Base-by-base conservation (phyloP, 106 monocot genomes). In the Dendrobium nobile region DNA sequence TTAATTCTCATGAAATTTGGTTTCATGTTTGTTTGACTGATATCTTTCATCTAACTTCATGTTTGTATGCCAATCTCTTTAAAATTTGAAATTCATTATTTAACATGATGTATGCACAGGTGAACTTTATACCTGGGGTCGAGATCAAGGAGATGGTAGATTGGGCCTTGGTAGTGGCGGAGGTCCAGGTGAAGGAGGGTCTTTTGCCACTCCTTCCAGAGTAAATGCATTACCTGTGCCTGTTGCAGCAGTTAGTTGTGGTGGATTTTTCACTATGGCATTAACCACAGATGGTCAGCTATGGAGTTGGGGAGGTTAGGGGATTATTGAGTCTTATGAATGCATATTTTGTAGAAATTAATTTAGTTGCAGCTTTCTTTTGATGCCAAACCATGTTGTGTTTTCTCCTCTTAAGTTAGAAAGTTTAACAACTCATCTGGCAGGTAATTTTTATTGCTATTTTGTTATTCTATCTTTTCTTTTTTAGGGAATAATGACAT, bases 231-330 rank as follows among this genome's bases (percentile, higher is more conserved):
- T 98, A 81, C 89, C 94, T 43, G 88, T 91, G 8, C 88, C 94
- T 81, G 86, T 87, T 47, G 81, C 84, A 77, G 92, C 98, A 75
- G 98, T 88, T 42, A 56, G 81, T 75, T 98, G 98, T 86, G 98
- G 98, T 86, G 98, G 98, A 28, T 98, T 98, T 88, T 98, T 98
- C 72, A 98, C 98, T 9, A 83, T 91, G 89, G 91, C 92, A 18
- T 78, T 98, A 73, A 87, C 95, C 82, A 55, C 90, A 78, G 91
- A 92, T 67, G 98, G 98, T 4, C 82, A 91, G 77, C 41, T 98
- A 28, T 98, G 98, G 98, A 95, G 88, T 72, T 98, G 98, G 95
- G 98, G 98, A 92, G 98, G 98, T 98, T 41, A 83, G 88, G 18
- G 33, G 72, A 16, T 43, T 79, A 42, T 20, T 78, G 10, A 65